A percentile compares a stretch with the other conserved stretches of the same genome.
Evolutionary conservation across 208 protist species (phyloP).

Genomic region (Crithidia mellificae): DNA sequence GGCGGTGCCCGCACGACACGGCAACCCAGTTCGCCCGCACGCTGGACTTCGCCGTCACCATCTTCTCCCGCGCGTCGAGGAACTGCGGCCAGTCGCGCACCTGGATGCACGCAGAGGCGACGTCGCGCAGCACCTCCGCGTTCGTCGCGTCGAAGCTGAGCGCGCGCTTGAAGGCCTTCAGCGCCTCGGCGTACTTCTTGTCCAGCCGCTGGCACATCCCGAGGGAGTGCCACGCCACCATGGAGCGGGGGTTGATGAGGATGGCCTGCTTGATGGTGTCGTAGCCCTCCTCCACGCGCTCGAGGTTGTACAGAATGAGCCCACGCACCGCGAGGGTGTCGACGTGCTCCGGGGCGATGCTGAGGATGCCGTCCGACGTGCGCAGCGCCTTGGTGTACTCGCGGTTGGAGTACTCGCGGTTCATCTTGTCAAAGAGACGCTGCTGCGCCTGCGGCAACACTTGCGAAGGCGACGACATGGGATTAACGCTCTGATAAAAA

Average conservation of each 20-base stretch:
- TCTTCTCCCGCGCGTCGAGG: conserved; percentile 80
- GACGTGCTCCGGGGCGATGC: conserved; percentile 63
- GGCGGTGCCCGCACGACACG: conserved; percentile 78
- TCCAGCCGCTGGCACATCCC: conserved; percentile 92
- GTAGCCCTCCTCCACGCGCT: conserved; percentile 76
- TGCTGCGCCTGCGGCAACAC: conserved; percentile 54
- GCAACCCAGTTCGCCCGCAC: conserved; percentile 89
- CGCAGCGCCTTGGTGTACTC: conserved; percentile 83
- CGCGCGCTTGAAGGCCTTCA: conserved; percentile 93
- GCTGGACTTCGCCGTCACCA: conserved; percentile 86
- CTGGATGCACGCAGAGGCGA: conserved; percentile 90
- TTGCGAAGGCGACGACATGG: conserved; percentile 13
- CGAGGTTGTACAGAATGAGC: conserved; percentile 71
- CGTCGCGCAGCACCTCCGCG: conserved; percentile 88
- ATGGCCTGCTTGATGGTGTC: conserved; percentile 62
- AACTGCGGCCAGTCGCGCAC: conserved; percentile 92
- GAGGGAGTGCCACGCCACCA: conserved; percentile 94
- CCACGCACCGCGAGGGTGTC: conserved; percentile 86
- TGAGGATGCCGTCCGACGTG: conserved; percentile 73
- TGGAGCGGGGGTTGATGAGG: conserved; percentile 52
- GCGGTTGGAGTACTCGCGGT: conserved; percentile 72
- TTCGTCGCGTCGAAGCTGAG: conserved; percentile 76
- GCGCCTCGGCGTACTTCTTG: conserved; percentile 88
- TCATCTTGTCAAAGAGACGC: conserved; percentile 79
- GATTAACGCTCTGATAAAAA: no score